Conservation (phyloP, 176 grass and related monocot species). For the Cenchrus fungigraminus region DNA sequence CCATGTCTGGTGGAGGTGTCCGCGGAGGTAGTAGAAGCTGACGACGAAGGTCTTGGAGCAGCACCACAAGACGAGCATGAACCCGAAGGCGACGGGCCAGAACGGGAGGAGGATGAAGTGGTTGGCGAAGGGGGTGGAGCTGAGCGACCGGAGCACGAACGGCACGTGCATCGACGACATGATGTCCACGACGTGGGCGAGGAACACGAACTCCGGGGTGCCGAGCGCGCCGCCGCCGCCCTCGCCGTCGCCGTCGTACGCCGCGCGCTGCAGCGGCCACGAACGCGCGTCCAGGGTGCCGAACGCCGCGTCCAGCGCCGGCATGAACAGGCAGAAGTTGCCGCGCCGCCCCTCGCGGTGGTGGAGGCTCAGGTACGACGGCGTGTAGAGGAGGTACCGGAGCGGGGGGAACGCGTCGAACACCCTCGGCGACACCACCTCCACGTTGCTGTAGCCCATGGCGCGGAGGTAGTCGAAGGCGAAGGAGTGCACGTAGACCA, state of each 20-base stretch:
- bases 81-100: conserved; percentile 53
- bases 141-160: conserved; percentile 64
- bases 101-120: conserved; percentile 49
- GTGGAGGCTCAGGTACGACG: conserved; percentile 86
- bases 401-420: conserved; percentile 59
- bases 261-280: conserved; percentile 17
- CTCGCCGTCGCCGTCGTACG: background rate
- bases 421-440: conserved; percentile 60
- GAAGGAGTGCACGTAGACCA: conserved; percentile 69
- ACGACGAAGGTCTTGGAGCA: conserved; percentile 86
- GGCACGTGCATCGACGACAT: conserved; percentile 73
- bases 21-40: conserved; percentile 71
- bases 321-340: conserved; percentile 98
- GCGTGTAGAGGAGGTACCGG: conserved; percentile 85
- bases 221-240: conserved; percentile 20
- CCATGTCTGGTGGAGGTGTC: conserved; percentile 76
- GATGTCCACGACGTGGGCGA: conserved; percentile 81
- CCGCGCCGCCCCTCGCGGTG: conserved; percentile 56
- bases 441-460: conserved; percentile 96
- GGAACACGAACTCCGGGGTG: conserved; percentile 80
- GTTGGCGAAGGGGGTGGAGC: conserved; percentile 52
- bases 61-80: conserved; percentile 77
- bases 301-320: conserved; percentile 15
- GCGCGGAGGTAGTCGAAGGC: conserved; percentile 69
- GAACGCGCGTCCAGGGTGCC: conserved; percentile 49